Evolutionary conservation across 176 grass and related monocot species (phyloP).

Genomic region (Oryza longistaminata): DNA sequence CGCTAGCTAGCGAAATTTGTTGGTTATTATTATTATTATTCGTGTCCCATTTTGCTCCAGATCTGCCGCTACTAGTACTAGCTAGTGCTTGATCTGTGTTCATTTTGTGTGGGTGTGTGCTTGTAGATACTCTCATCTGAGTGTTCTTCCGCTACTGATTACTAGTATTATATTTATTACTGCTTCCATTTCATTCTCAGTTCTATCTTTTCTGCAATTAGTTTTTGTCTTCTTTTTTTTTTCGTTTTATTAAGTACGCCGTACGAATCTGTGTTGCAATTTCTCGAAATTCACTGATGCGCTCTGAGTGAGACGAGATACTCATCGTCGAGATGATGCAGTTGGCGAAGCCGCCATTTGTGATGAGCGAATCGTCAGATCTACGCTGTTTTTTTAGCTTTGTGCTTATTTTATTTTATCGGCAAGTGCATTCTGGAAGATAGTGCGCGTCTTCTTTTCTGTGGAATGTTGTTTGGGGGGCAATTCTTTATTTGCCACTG

Average conservation of each 20-base stretch:
- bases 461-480: not conserved
- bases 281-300: not conserved
- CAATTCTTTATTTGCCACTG: not conserved
- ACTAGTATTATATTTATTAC: not conserved
- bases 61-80: constrained; percentile 19
- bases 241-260: not conserved
- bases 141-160: not conserved
- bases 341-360: not conserved
- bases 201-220: not conserved
- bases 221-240: not conserved
- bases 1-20: constrained; percentile 21
- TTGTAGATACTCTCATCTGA: constrained; percentile 41
- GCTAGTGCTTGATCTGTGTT: not conserved
- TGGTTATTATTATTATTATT: constrained; percentile 23
- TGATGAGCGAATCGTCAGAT: not conserved
- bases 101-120: constrained; percentile 23
- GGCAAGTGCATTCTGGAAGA: not conserved
- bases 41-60: constrained; percentile 44
- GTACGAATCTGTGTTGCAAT: not conserved
- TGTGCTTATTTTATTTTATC: not conserved
- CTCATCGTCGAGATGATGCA: not conserved
- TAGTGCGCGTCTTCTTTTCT: not conserved
- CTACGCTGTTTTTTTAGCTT: not conserved
- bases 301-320: too few relatives aligned
- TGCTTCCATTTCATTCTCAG: not conserved